Conservation (phyloP, 1,139 yeast species). For the Yamadazyma aaseri region DNA sequence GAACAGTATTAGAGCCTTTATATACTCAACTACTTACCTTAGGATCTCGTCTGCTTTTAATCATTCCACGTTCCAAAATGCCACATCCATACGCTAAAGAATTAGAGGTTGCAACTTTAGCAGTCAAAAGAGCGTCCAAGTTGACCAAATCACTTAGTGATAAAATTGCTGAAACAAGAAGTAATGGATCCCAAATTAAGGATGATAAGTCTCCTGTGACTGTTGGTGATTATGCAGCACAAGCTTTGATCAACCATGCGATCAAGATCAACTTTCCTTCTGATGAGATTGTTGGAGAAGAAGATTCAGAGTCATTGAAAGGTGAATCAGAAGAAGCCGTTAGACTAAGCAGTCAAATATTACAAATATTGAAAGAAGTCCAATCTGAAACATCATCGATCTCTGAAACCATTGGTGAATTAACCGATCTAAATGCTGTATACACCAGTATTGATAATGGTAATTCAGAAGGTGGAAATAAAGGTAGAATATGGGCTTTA, state of each 20-base stretch:
- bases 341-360: slow-evolving; percentile 42
- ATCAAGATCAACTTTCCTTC: slow-evolving; percentile 73
- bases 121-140: slow-evolving; percentile 83
- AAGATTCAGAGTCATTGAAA: slow-evolving; percentile 68
- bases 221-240: slow-evolving; percentile 95
- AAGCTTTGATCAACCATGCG: slow-evolving; percentile 86
- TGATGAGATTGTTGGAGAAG: slow-evolving; percentile 94
- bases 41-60: too few relatives aligned
- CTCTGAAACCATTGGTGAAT: slow-evolving; percentile 34
- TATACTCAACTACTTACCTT: too few relatives aligned
- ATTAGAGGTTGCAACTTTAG: slow-evolving; percentile 75
- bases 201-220: slow-evolving; percentile 94
- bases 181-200: slow-evolving; percentile 70
- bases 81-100: slow-evolving; percentile 44
- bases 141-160: slow-evolving; percentile 73
- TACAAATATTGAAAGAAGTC: slow-evolving; percentile 47
- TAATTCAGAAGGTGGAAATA: slow-evolving; percentile 68
- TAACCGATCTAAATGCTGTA: slow-evolving; percentile 49
- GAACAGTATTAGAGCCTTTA: too few relatives aligned
- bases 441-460: slow-evolving; percentile 76
- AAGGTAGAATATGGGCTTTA: slow-evolving; percentile 91
- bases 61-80: background rate
- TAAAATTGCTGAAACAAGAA: slow-evolving; percentile 57
- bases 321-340: slow-evolving; percentile 39
- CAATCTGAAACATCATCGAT: slow-evolving; percentile 32